phyloP scores from a whole-genome alignment of 345 rosid genomes.

The Iberis pinnata region DNA sequence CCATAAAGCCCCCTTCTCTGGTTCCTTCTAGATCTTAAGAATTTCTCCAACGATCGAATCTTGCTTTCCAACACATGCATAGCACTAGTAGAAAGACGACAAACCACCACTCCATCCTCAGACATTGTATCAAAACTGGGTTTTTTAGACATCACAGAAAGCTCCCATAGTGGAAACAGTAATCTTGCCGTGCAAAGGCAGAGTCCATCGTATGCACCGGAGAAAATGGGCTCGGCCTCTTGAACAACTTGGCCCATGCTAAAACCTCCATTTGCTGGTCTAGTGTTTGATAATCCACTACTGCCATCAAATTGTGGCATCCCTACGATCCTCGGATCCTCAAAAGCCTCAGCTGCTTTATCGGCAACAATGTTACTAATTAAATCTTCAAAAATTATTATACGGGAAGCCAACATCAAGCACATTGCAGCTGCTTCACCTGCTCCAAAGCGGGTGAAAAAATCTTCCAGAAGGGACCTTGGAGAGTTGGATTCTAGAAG shows the following conservation, averaged over 20 bases:
- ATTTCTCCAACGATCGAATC: conserved; percentile 77
- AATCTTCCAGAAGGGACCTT: conserved; percentile 78
- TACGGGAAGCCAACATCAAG: conserved; percentile 84
- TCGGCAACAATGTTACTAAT: conserved; percentile 68
- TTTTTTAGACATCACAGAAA: conserved; percentile 65
- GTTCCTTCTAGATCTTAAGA: conserved; percentile 79
- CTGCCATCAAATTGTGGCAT: conserved; percentile 90
- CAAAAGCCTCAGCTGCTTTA: conserved; percentile 93
- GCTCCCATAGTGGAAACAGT: conserved; percentile 92
- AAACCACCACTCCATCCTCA: conserved; percentile 54
- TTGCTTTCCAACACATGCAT: conserved; percentile 82
- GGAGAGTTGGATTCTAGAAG: conserved; percentile 79
- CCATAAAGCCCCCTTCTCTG: conserved; percentile 97
- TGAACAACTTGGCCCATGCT: conserved; percentile 99
- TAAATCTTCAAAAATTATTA: conserved; percentile 71
- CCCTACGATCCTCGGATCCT: conserved; percentile 95
- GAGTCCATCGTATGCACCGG: conserved; percentile 92
- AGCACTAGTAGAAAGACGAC: conserved; percentile 73
- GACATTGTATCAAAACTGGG: conserved; percentile 39
- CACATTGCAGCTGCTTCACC: conserved; percentile 99
- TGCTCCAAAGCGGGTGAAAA: conserved; percentile 91
- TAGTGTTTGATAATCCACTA: conserved; percentile 64
- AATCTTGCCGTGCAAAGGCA: conserved; percentile 89
- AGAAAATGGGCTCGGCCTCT: conserved; percentile 90
- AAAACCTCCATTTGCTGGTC: conserved; percentile 84